Conservation (phyloP, 164 flowering plant genomes). For the Cinnamomum micranthum region DNA sequence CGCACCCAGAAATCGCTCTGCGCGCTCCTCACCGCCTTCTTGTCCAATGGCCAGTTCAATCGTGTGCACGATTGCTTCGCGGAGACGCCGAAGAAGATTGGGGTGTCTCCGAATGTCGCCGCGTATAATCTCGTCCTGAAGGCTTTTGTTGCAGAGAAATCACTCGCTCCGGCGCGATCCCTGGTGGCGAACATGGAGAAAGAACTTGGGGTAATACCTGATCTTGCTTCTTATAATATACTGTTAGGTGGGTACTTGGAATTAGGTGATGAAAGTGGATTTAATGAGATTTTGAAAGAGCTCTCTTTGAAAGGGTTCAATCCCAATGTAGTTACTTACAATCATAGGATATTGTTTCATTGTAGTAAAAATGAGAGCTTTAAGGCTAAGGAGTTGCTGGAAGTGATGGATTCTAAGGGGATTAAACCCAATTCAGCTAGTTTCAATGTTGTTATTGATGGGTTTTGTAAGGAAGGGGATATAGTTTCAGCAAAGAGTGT, state of each 20-base stretch:
- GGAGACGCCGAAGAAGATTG: conserved; percentile 11
- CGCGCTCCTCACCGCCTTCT: conserved; percentile 21
- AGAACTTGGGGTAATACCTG: conserved; percentile 18
- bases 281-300: conserved; percentile 23
- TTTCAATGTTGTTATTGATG: conserved; percentile 25
- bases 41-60: conserved; percentile 12
- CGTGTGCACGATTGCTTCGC: conserved; percentile 14
- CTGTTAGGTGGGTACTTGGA: conserved; percentile 21
- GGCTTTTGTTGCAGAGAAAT: conserved; percentile 16
- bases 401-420: conserved; percentile 29
- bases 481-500: conserved; percentile 26
- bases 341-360: conserved; percentile 23
- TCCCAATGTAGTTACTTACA: conserved; percentile 22
- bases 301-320: conserved; percentile 17
- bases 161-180: conserved; percentile 13
- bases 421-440: conserved; percentile 21
- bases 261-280: conserved; percentile 13
- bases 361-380: conserved; percentile 26
- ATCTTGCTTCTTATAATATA: conserved; percentile 25
- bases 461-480: conserved; percentile 31
- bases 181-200: conserved; percentile 27
- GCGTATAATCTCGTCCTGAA: conserved; percentile 22
- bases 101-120: conserved; percentile 11
- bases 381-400: conserved; percentile 26
- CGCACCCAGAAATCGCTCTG: conserved; percentile 26